phyloP scores from a whole-genome alignment of 31 red algal species.

The Porphyra umbilicalis region DNA sequence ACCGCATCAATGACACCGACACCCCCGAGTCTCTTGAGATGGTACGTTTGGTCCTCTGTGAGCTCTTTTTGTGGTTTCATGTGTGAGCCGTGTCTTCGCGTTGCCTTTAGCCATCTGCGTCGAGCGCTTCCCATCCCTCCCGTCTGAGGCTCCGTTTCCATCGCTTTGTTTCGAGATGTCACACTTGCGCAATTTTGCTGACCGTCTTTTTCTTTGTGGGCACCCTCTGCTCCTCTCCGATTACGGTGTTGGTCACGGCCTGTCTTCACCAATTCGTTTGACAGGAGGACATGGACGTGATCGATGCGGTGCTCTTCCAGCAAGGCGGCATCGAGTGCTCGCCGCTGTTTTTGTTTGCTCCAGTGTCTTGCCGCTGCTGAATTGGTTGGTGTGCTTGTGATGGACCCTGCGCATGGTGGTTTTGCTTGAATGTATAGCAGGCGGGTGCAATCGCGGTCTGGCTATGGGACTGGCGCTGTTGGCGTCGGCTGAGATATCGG shows the following conservation, averaged over 20 bases:
- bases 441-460: too few relatives aligned
- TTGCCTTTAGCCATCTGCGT: too few relatives aligned
- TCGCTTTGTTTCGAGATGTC: neutral
- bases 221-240: too few relatives aligned
- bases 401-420: too few relatives aligned
- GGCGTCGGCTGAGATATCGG: too few relatives aligned
- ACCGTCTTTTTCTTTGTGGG: neutral
- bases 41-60: constrained; percentile 1
- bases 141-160: neutral
- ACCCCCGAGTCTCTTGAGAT: constrained; percentile 85
- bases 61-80: neutral
- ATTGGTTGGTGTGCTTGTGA: too few relatives aligned
- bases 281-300: constrained; percentile 29
- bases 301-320: constrained; percentile 34
- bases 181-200: neutral
- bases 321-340: constrained; percentile 9
- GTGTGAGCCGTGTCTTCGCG: too few relatives aligned
- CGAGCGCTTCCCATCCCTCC: too few relatives aligned
- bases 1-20: constrained; percentile 87
- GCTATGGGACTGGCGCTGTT: too few relatives aligned
- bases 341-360: neutral
- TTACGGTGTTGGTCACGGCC: too few relatives aligned
- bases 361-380: neutral
- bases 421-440: too few relatives aligned
- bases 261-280: too few relatives aligned